Base-by-base conservation (phyloP, 2,329 filamentous ascomycete genomes). In the Beauveria varroae region DNA sequence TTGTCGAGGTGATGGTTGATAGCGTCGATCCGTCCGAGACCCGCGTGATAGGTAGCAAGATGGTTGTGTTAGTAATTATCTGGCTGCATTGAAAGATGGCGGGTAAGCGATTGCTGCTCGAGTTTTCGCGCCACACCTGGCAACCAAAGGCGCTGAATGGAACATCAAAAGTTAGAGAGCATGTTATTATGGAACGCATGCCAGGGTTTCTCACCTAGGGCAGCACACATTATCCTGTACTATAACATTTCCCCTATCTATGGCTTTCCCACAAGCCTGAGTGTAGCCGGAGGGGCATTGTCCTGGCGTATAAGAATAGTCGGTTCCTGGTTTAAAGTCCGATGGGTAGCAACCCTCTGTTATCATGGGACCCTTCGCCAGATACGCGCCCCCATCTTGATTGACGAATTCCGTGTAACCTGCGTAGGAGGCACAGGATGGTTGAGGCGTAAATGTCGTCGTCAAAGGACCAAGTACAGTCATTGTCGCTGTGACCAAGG, bases 261-360 rank as follows among this genome's bases (percentile, higher is more conserved):
- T 12, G 12, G 12, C 3, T 4, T 1, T 1, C 2, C 10, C n/a
- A 22, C 44, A 50, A 3, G 18, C 56, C 0, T 5, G 1, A n/a
- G 30, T 30, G 46, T 58, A 58, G 2, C 46, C 47, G 7, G 47
- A 30, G 2, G 56, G 56, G 14, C 56, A 58, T 41, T 22, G 22
- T 8, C 56, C 56, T 22, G 56, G 56, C 12, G 46, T 51, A 34
- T 58, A 58, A 22, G 41, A 50, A 18, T 51, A 43, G 37, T 28
- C 10, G 18, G n/a, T 6, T 20, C 26, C 28, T 4, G 56, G 16
- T 18, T 22, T 43, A 5, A 18, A 58, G 9, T 44, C 46, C 3
- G 56, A 16, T 18, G 56, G 56, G 47, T 28, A 58, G 56, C 56
- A 58, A 7, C 56, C 56, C 5, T 41, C 37, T 18, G 56, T 51